Percentiles rank a stretch among this genome's conserved stretches.
These are phyloP conservation scores for Hypoxylon lienhwacheense DNA, from an alignment of 495 filamentous ascomycete species.

Conservation along the genomic window DNA sequence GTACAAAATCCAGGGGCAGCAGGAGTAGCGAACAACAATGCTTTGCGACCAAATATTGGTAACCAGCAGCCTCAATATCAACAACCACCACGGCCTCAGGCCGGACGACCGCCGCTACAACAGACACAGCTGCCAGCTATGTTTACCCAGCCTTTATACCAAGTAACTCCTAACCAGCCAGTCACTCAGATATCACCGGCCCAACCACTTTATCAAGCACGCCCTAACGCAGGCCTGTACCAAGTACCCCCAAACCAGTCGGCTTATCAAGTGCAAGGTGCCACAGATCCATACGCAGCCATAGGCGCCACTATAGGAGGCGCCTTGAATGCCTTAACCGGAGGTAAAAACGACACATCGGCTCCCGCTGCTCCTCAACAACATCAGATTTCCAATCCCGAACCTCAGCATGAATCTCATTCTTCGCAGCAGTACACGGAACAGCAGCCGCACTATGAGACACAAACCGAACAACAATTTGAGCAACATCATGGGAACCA, in stretches of 20 bases:
- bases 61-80: constrained; percentile 15
- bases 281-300: constrained; percentile 19
- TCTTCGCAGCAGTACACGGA: constrained; percentile 5
- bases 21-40: constrained; percentile 17
- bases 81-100: constrained; percentile 19
- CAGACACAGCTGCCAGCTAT: constrained; percentile 15
- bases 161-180: constrained; percentile 7
- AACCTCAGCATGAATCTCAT: constrained; percentile 10
- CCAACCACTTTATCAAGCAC: constrained; percentile 21
- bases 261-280: constrained; percentile 10
- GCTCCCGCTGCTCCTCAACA: constrained; percentile 9
- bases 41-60: constrained; percentile 2
- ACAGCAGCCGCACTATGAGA: constrained; percentile 1
- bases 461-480: constrained; percentile 7
- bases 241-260: constrained; percentile 10
- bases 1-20: constrained; percentile 21
- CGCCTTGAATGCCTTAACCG: constrained; percentile 6
- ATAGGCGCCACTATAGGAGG: constrained; percentile 23
- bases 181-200: constrained; percentile 2
- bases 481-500: constrained; percentile 4
- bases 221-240: constrained; percentile 5
- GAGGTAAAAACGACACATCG: background rate
- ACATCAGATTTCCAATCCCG: constrained; percentile 3
- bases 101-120: constrained; percentile 15
- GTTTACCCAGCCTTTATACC: constrained; percentile 12